phyloP scores from a whole-genome alignment of 345 rosid genomes.

The Populus alba region DNA sequence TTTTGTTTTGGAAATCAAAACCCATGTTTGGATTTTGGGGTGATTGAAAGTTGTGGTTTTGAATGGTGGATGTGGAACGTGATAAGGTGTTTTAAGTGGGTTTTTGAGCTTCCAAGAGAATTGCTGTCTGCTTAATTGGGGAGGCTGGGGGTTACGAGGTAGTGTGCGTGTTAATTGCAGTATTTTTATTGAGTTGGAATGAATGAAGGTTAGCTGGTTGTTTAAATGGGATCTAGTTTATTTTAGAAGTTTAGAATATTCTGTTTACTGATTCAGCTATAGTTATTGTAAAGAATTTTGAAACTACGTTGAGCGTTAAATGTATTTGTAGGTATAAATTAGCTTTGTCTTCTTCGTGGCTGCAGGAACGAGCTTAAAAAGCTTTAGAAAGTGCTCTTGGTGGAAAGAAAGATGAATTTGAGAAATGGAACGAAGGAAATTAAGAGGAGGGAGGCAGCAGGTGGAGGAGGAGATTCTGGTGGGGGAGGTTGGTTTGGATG shows the following conservation, averaged over 20 bases:
- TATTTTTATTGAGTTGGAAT: background rate
- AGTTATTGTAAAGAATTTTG: background rate
- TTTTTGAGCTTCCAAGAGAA: background rate
- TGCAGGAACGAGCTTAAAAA: slow-evolving; percentile 83
- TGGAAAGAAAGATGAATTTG: slow-evolving; percentile 79
- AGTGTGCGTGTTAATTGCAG: background rate
- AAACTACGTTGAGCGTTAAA: background rate
- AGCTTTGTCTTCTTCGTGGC: background rate
- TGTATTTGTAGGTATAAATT: background rate
- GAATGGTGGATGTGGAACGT: background rate
- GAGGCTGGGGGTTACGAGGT: background rate
- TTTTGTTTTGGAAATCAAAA: background rate
- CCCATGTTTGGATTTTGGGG: background rate
- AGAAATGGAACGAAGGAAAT: slow-evolving; percentile 82
- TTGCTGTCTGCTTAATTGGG: background rate
- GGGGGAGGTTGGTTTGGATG: slow-evolving; percentile 92
- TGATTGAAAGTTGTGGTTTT: background rate
- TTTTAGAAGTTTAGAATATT: background rate
- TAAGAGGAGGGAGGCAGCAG: slow-evolving; percentile 75
- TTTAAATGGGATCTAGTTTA: background rate
- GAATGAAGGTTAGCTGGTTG: background rate
- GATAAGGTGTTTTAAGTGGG: background rate
- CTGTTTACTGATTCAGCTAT: background rate
- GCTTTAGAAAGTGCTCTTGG: slow-evolving; percentile 88
- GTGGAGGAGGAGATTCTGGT: slow-evolving; percentile 54